These are phyloP conservation scores for Musa schizocarpa DNA, from an alignment of 176 grass and related monocot genomes.

Conservation along the genomic window DNA sequence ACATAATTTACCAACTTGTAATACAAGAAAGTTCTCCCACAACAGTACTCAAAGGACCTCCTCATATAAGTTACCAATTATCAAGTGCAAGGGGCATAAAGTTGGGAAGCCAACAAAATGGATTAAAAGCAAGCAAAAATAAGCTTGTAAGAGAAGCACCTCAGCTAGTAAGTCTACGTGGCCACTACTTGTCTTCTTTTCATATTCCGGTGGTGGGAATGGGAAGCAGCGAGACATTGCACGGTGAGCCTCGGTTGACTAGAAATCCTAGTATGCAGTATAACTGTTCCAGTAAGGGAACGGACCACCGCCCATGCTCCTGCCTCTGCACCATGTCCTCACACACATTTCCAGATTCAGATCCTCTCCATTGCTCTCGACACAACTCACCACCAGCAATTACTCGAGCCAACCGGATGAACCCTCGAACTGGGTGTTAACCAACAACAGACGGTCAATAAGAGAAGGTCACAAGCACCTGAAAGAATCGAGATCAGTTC, in stretches of 20 bases:
- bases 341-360: conserved; percentile 23
- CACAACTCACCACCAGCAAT: conserved; percentile 1
- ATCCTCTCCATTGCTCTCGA: conserved; percentile 5
- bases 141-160: conserved; percentile 25
- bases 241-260: conserved; percentile 26
- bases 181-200: conserved; percentile 36
- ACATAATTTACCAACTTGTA: neutral
- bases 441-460: neutral
- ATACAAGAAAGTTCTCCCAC: neutral
- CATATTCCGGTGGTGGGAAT: conserved; percentile 72
- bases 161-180: conserved; percentile 46
- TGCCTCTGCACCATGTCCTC: conserved; percentile 27
- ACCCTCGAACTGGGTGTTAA: neutral
- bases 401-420: neutral
- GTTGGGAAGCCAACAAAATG: neutral
- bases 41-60: neutral
- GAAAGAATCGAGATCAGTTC: neutral
- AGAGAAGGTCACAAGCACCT: neutral
- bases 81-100: neutral
- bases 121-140: neutral
- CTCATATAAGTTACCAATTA: neutral
- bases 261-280: conserved; percentile 23
- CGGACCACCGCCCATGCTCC: conserved; percentile 19
- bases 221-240: conserved; percentile 89
- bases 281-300: conserved; percentile 25